Evolutionary conservation across 805 yeast genomes (phyloP), one percentile per base, ranked within the genome.

Genomic region (Candida andamanensis): DNA sequence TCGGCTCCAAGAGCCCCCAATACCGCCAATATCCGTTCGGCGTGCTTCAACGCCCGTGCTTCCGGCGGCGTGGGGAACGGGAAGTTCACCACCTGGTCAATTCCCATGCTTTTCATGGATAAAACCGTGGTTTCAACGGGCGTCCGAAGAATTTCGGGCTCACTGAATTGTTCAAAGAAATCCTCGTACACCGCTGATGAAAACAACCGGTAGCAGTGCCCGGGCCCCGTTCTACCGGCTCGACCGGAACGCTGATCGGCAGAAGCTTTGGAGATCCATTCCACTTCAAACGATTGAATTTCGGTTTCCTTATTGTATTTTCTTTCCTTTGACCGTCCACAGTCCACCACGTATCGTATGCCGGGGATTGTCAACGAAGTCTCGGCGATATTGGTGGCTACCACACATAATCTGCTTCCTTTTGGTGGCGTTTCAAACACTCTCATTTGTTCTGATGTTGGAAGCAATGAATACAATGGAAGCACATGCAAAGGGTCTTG

Each of bases 151-250:
- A 92, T 89, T 54, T 92, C 99, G 0, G 99, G 97, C 34, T 67
- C 69, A 8, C 92, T 72, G 49, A 92, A 92, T 49, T 81, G 86
- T 3, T 68, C 68, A 52, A 92, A 92, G 42, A 81, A 92, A 40
- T 78, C 74, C 52, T 92, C 97, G 54, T 68, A 92, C 6, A 94
- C 83, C 2, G 98, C 98, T 11, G 97, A 89, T 0, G 97, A 90
- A 49, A 70, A 92, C 10, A 92, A 57, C 39, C 98, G 67, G 54
- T 92, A 92, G 54, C 96, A 85, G 50, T 92, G 97, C 37, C 99
- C 99, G 0, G 98, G 97, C 0, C 97, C 98, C 1, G 96, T 89
- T 71, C 97, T 80, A 53, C 97, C 97, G 30, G 97, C 97, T 67
- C 97, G 79, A 52, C 97, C 97, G 13, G 94, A 63, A 63, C 99